phyloP scores from a whole-genome alignment of 768 basidiomycete species.

The Russula virescens region DNA sequence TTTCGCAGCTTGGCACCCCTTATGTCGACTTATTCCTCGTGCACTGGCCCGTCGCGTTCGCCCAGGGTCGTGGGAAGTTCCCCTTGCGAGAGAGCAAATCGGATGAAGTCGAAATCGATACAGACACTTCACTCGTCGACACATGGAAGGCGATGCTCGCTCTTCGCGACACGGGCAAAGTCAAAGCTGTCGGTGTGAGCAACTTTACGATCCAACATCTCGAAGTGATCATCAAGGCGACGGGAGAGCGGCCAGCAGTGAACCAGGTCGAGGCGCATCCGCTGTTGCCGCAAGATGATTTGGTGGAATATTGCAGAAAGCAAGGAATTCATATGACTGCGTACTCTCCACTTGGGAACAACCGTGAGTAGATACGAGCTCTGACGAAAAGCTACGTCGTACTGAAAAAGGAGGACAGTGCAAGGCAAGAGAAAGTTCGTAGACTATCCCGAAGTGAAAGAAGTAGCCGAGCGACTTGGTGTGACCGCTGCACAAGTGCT shows the following conservation, averaged over 20 bases:
- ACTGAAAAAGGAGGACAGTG: slow-evolving; percentile 35
- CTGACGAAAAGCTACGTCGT: neutral
- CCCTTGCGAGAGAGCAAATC: slow-evolving; percentile 45
- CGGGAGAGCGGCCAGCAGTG: slow-evolving; percentile 64
- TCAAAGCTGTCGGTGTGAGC: slow-evolving; percentile 69
- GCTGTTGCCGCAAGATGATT: slow-evolving; percentile 66
- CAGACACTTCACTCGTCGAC: slow-evolving; percentile 55
- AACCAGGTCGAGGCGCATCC: slow-evolving; percentile 89
- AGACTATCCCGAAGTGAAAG: slow-evolving; percentile 55
- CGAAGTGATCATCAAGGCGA: slow-evolving; percentile 60
- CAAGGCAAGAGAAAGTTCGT: slow-evolving; percentile 59
- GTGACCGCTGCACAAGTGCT: slow-evolving; percentile 78
- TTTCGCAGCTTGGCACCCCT: slow-evolving; percentile 61
- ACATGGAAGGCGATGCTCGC: slow-evolving; percentile 80
- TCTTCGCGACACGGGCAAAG: slow-evolving; percentile 65
- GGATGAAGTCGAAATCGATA: slow-evolving; percentile 51
- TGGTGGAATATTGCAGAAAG: slow-evolving; percentile 61
- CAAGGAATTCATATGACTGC: slow-evolving; percentile 69
- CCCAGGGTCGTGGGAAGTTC: slow-evolving; percentile 44
- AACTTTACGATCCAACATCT: slow-evolving; percentile 70
- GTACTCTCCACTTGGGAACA: slow-evolving; percentile 75
- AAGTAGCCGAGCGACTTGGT: slow-evolving; percentile 55
- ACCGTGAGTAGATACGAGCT: slow-evolving; percentile 41
- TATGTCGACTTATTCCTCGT: slow-evolving; percentile 82
- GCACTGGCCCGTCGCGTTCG: slow-evolving; percentile 77